Evolutionary conservation across 306 rosid species (phyloP).

Genomic region (Acmispon strigosus): DNA sequence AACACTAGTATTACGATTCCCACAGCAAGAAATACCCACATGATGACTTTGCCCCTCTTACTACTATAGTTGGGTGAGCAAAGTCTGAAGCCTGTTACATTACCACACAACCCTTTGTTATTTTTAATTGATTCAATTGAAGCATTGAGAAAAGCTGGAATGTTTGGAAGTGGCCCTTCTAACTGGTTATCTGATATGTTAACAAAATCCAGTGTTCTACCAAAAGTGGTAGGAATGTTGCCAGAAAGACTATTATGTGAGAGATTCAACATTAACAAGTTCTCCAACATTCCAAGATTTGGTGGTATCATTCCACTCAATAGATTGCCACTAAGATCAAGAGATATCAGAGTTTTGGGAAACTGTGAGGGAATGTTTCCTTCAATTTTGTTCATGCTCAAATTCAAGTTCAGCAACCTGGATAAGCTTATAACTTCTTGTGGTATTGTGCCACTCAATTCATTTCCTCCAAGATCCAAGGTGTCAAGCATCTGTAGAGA

Average conservation of each 20-base stretch:
- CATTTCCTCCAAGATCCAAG: slow-evolving; percentile 22
- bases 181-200: slow-evolving; percentile 32
- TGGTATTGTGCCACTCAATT: slow-evolving; percentile 26
- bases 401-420: not conserved
- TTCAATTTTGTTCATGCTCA: slow-evolving; percentile 20
- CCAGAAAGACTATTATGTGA: slow-evolving; percentile 41
- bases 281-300: slow-evolving; percentile 16
- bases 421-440: not conserved
- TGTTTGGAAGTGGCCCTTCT: slow-evolving; percentile 31
- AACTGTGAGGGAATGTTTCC: slow-evolving; percentile 24
- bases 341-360: slow-evolving; percentile 11
- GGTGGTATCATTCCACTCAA: slow-evolving; percentile 27
- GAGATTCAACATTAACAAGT: slow-evolving; percentile 31
- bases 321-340: slow-evolving; percentile 40
- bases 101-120: slow-evolving; percentile 30
- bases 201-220: slow-evolving; percentile 13
- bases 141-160: slow-evolving; percentile 14
- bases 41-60: not conserved
- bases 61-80: not conserved
- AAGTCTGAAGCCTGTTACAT: slow-evolving; percentile 7
- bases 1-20: not conserved
- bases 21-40: not conserved
- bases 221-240: slow-evolving; percentile 30
- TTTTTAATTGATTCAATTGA: slow-evolving; percentile 7
- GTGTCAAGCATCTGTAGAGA: not conserved